Conservation (phyloP, 352 stramenopile species). For the Phytophthora constricta region DNA sequence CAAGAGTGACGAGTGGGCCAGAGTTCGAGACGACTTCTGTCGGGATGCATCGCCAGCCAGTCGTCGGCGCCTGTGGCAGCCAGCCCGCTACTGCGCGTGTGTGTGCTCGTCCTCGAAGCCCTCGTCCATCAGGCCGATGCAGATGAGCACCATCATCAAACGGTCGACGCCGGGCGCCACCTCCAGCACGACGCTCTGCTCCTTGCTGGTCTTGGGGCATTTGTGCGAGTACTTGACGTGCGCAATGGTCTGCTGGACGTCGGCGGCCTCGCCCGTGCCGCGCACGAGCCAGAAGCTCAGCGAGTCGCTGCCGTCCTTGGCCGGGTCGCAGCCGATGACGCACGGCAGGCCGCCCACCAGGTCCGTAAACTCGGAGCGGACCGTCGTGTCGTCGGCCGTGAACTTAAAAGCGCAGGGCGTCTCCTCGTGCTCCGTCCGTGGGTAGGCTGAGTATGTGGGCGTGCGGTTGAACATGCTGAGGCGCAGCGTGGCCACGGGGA, state of each 20-base stretch:
- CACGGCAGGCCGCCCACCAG: constrained; percentile 41
- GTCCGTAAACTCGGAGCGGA: constrained; percentile 45
- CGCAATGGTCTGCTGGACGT: constrained; percentile 43
- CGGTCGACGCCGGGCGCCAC: constrained; percentile 42
- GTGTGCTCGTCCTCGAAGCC: constrained; percentile 37
- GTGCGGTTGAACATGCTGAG: constrained; percentile 43
- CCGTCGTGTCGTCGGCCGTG: constrained; percentile 30
- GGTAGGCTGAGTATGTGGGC: constrained; percentile 44
- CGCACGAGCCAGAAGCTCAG: constrained; percentile 47
- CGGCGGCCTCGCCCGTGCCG: constrained; percentile 26
- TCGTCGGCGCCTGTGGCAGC: not conserved
- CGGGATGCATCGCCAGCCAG: not conserved
- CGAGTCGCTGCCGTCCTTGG: constrained; percentile 26
- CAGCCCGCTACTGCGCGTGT: constrained; percentile 8
- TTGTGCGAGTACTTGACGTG: constrained; percentile 36
- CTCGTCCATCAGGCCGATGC: constrained; percentile 45
- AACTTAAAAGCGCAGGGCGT: constrained; percentile 46
- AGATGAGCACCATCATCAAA: constrained; percentile 54
- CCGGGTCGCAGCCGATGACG: constrained; percentile 37
- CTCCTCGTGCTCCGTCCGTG: constrained; percentile 47
- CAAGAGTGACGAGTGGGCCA: too few relatives aligned
- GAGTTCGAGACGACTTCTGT: too few relatives aligned
- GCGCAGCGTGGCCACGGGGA: constrained; percentile 42
- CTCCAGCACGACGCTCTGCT: constrained; percentile 37
- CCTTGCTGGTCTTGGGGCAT: constrained; percentile 24